These are phyloP conservation scores for Elsinoe batatas DNA, from an alignment of 2,329 filamentous ascomycete species.

Conservation along the genomic window DNA sequence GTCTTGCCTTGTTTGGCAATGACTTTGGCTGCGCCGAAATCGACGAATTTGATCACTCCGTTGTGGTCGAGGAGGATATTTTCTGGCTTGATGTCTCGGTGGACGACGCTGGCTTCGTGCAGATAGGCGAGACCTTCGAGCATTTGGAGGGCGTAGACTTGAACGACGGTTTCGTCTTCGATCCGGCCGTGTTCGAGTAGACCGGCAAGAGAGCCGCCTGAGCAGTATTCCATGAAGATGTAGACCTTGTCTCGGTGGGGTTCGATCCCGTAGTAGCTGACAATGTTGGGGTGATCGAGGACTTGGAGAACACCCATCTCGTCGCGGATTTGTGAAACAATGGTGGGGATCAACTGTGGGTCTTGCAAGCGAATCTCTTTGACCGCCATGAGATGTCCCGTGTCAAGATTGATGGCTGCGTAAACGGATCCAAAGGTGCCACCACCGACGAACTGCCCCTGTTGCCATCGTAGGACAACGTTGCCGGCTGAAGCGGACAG, in stretches of 20 bases:
- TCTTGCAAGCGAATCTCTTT: conserved; percentile 98
- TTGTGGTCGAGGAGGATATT: conserved; percentile 95
- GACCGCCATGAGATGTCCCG: conserved; percentile 92
- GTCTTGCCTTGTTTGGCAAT: conserved; percentile 91
- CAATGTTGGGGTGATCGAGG: conserved; percentile 92
- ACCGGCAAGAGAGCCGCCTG: conserved; percentile 80
- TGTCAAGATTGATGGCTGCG: conserved; percentile 92
- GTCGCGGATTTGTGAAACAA: conserved; percentile 87
- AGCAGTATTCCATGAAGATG: conserved; percentile 99
- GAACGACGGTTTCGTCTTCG: conserved; percentile 94
- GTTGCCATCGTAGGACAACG: conserved; percentile 92
- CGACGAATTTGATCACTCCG: conserved; percentile 97
- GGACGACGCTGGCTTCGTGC: conserved; percentile 82
- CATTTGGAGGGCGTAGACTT: conserved; percentile 91
- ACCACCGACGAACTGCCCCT: conserved; percentile 94
- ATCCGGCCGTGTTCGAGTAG: conserved; percentile 92
- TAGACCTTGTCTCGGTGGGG: conserved; percentile 99
- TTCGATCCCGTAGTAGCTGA: conserved; percentile 95
- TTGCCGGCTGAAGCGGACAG: conserved; percentile 91
- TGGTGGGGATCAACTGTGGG: conserved; percentile 87
- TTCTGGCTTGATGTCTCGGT: conserved; percentile 96
- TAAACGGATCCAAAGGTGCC: conserved; percentile 98
- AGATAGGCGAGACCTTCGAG: conserved; percentile 89
- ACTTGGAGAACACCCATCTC: conserved; percentile 96
- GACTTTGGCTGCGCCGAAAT: conserved; percentile 95